Evolutionary conservation across 805 yeast genomes (phyloP), one percentile per base, ranked within the genome.

Genomic region (Metschnikowia amazonensis): DNA sequence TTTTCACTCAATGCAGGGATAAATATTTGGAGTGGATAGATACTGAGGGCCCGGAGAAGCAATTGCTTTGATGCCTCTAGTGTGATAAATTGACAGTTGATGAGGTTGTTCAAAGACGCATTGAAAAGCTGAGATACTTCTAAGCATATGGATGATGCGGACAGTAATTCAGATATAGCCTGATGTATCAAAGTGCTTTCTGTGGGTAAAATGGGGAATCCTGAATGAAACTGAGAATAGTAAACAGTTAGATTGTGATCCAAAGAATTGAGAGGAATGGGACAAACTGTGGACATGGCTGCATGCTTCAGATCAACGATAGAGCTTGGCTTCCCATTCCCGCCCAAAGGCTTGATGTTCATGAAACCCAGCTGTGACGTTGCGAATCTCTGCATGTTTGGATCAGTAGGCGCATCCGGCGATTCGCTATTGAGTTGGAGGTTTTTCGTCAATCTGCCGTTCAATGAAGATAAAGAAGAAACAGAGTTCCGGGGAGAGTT

Each of bases 121-220:
- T 66, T 64, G 52, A 79, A 76, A 1, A 75, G 51, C 25, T 74
- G 77, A 11, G 73, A 45, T 1, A 76, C 55, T 31, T 56, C 47
- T 37, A 59, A 56, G 21, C 64, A 64, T 9, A 63, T 63, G 21
- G 56, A 58, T n/a, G 62, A 61, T 16, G 43, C 39, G 18, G 36
- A 36, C 44, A 47, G 47, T 42, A 49, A 44, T 18, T 37, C 43
- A 10, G 45, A 43, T 11, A 57, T 31, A 34, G 56, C 34, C 11
- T 47, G 45, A 27, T 64, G 44, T 4, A 60, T 44, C 36, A 54
- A 31, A 14, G 58, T 55, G 11, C 54, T 51, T 42, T 66, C 59
- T 45, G 62, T 60, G 1, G 79, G 74, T 21, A 79, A 59, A 3
- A 78, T 59, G 6, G 82, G 81, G 50, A 75, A 72, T 36, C 63